Conservation (phyloP, 306 rosid genomes). For the Vicia sativa region DNA sequence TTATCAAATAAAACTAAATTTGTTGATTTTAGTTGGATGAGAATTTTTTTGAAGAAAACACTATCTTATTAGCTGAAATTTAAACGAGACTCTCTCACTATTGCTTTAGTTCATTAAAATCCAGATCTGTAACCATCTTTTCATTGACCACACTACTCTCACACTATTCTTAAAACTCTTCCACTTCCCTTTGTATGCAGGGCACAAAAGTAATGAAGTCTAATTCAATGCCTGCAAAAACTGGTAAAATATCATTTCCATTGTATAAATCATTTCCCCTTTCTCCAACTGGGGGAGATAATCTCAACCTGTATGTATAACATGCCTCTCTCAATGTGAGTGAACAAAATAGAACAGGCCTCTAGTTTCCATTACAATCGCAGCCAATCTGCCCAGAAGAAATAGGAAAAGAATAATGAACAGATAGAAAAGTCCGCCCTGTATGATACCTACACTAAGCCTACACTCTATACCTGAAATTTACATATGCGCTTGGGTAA, state of each 20-base stretch:
- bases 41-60: no score
- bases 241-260: slow-evolving; percentile 28
- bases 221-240: slow-evolving; percentile 4
- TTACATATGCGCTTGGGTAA: slow-evolving; percentile 72
- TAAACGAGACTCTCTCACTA: no score
- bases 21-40: neutral
- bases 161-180: slow-evolving; percentile 1
- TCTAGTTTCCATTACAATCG: slow-evolving; percentile 37
- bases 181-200: slow-evolving; percentile 7
- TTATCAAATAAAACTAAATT: no score
- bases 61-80: no score
- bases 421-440: slow-evolving; percentile 50
- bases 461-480: slow-evolving; percentile 68
- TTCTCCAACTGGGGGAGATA: slow-evolving; percentile 33
- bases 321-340: slow-evolving; percentile 46
- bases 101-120: neutral
- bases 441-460: slow-evolving; percentile 49
- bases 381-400: slow-evolving; percentile 39
- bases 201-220: slow-evolving; percentile 1
- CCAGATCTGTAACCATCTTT: neutral
- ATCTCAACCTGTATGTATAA: slow-evolving; percentile 35
- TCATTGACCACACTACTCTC: neutral
- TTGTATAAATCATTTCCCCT: slow-evolving; percentile 39
- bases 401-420: slow-evolving; percentile 45
- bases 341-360: slow-evolving; percentile 41